Evolutionary conservation across 2,329 filamentous ascomycete species (phyloP).

Genomic region (Verticillium albo-atrum): DNA sequence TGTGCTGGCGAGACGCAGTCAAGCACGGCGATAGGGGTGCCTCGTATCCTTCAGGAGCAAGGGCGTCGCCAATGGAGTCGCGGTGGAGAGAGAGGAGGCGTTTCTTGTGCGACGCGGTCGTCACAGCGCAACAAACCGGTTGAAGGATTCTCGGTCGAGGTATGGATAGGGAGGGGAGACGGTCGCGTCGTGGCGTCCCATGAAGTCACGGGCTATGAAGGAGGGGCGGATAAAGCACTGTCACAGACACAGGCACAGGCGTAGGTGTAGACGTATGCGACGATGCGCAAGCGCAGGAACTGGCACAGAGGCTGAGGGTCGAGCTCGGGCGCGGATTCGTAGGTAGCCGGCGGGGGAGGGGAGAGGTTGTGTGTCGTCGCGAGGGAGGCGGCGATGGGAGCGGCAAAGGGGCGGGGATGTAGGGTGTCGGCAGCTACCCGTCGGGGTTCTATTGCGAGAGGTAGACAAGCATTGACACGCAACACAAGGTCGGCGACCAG

Average conservation of each 20-base stretch:
- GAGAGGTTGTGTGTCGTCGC: too few relatives aligned
- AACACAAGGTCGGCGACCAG: constrained; percentile 8
- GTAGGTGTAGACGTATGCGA: background rate
- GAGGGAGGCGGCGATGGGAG: constrained; percentile 1
- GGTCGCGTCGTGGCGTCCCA: constrained; percentile 13
- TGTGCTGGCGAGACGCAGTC: background rate
- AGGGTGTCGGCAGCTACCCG: constrained; percentile 9
- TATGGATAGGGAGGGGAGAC: constrained; percentile 3
- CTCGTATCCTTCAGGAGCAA: constrained; percentile 28
- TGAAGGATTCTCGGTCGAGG: constrained; percentile 12
- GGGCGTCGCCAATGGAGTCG: constrained; percentile 25
- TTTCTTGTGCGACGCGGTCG: constrained; percentile 24
- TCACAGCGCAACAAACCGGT: constrained; percentile 12
- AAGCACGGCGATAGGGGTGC: constrained; percentile 1
- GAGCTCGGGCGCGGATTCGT: background rate
- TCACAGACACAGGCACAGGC: background rate
- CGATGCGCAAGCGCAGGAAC: background rate
- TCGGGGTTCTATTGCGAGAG: constrained; percentile 8
- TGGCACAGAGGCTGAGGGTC: background rate
- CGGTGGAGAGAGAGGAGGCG: constrained; percentile 22
- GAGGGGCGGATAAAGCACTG: constrained; percentile 6
- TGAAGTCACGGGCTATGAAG: constrained; percentile 7
- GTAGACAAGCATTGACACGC: constrained; percentile 8
- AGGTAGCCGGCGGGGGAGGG: background rate
- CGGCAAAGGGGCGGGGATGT: constrained; percentile 6